A percentile compares a stretch with the other conserved stretches of the same genome.
These are phyloP conservation scores for Uromyces viciae-fabae DNA, from an alignment of 1,284 basidiomycete genomes.

Conservation along the genomic window DNA sequence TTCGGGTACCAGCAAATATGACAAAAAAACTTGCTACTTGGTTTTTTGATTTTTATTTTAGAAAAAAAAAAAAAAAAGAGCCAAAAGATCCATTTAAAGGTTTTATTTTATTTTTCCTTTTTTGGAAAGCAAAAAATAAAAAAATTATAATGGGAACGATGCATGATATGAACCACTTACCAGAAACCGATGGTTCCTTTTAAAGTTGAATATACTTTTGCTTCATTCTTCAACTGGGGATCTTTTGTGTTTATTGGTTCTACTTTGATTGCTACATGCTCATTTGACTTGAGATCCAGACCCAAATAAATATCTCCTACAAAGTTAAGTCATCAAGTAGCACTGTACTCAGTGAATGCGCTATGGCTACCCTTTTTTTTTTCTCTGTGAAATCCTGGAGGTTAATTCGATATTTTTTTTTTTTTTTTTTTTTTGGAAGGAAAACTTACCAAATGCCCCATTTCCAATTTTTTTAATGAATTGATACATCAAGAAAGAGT, in stretches of 20 bases:
- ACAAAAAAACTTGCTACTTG: no score
- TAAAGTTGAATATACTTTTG: conserved; percentile 56
- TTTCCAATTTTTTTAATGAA: conserved; percentile 33
- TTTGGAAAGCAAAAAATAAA: neutral
- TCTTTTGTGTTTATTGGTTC: conserved; percentile 56
- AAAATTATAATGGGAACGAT: neutral
- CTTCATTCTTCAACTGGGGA: conserved; percentile 56
- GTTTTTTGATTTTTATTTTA: neutral
- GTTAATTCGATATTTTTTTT: neutral
- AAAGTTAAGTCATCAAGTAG: no score
- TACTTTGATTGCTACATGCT: conserved; percentile 56
- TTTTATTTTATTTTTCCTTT: no score
- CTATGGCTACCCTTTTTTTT: no score
- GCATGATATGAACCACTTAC: conserved; percentile 10
- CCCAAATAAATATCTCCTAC: conserved; percentile 56
- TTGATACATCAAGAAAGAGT: conserved; percentile 19
- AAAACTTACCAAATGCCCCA: conserved; percentile 39
- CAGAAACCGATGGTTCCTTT: conserved; percentile 55
- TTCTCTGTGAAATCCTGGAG: neutral
- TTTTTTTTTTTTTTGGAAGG: neutral
- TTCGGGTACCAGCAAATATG: no score
- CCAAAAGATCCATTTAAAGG: no score
- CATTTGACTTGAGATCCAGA: conserved; percentile 55
- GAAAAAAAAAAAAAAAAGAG: neutral
- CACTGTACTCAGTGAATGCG: no score